phyloP scores from a whole-genome alignment of 2,329 filamentous ascomycete genomes.

The Fusarium sp. region DNA sequence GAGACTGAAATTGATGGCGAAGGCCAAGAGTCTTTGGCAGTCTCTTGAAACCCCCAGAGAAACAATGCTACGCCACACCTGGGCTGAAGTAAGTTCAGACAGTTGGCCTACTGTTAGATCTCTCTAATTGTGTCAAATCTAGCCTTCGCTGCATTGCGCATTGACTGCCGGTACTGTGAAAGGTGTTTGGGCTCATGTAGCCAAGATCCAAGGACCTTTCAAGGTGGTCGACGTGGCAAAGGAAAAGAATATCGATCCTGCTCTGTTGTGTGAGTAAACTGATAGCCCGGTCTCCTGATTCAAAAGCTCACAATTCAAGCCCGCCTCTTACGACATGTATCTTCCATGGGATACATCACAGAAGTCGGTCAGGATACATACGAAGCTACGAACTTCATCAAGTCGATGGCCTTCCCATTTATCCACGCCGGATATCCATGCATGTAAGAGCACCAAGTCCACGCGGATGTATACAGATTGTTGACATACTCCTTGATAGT shows the following conservation, averaged over 20 bases:
- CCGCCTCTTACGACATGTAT: constrained; percentile 55
- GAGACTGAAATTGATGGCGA: constrained; percentile 51
- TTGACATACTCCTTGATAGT: not conserved
- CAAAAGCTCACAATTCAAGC: constrained; percentile 4
- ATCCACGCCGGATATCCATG: constrained; percentile 54
- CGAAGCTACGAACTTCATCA: constrained; percentile 55
- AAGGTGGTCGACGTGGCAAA: constrained; percentile 51
- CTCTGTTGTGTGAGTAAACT: constrained; percentile 4
- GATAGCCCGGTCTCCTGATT: accelerated
- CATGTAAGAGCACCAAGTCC: constrained; percentile 39
- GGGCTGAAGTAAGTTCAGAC: constrained; percentile 55
- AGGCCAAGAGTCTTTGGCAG: constrained; percentile 52
- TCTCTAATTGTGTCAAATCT: not conserved
- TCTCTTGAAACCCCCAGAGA: constrained; percentile 62
- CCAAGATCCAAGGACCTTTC: constrained; percentile 50
- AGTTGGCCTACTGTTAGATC: not conserved
- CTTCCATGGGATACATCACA: constrained; percentile 56
- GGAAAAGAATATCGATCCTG: constrained; percentile 17
- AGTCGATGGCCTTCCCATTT: constrained; percentile 51
- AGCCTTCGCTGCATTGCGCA: constrained; percentile 46
- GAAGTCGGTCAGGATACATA: constrained; percentile 55
- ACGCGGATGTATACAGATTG: accelerated
- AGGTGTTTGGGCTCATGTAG: constrained; percentile 55
- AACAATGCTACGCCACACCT: constrained; percentile 61
- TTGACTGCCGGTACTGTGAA: constrained; percentile 52